phyloP scores from a whole-genome alignment of 805 yeast species.

The Starmera amethionina region DNA sequence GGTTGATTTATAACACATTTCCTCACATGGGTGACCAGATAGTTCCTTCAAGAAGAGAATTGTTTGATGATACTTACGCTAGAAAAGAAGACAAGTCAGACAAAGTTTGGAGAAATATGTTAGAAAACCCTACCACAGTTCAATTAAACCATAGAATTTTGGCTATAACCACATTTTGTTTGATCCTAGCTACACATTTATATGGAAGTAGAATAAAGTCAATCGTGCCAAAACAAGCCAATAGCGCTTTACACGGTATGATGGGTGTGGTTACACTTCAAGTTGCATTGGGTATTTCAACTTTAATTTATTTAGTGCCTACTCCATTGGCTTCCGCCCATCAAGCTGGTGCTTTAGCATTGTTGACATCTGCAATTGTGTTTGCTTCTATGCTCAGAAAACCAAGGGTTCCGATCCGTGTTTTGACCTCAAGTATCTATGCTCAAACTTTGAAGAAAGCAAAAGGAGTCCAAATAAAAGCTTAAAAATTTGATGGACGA shows the following conservation, averaged over 20 bases:
- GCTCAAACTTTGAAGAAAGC: constrained; percentile 18
- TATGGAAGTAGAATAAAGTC: constrained; percentile 47
- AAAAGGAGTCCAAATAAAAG: constrained; percentile 15
- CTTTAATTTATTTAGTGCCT: constrained; percentile 84
- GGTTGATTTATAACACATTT: constrained; percentile 89
- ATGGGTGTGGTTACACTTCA: constrained; percentile 83
- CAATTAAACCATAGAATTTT: constrained; percentile 83
- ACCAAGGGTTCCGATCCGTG: constrained; percentile 38
- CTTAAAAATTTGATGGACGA: too few relatives aligned
- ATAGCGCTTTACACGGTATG: constrained; percentile 48
- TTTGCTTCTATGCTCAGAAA: constrained; percentile 46
- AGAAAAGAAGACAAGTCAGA: constrained; percentile 62
- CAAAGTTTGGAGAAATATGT: constrained; percentile 80
- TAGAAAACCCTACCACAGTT: constrained; percentile 95
- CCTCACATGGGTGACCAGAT: constrained; percentile 91
- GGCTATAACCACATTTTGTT: constrained; percentile 71
- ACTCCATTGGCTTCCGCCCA: constrained; percentile 89
- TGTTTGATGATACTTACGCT: constrained; percentile 66
- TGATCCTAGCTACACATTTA: constrained; percentile 63
- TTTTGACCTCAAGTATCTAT: constrained; percentile 24
- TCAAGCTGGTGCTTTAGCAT: constrained; percentile 92
- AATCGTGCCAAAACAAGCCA: constrained; percentile 47
- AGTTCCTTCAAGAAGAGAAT: constrained; percentile 68
- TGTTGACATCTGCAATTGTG: constrained; percentile 70
- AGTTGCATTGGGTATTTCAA: constrained; percentile 77